These are phyloP conservation scores for Xylariomycetidae sp. DNA, from an alignment of 2,329 filamentous ascomycete genomes.

Conservation along the genomic window DNA sequence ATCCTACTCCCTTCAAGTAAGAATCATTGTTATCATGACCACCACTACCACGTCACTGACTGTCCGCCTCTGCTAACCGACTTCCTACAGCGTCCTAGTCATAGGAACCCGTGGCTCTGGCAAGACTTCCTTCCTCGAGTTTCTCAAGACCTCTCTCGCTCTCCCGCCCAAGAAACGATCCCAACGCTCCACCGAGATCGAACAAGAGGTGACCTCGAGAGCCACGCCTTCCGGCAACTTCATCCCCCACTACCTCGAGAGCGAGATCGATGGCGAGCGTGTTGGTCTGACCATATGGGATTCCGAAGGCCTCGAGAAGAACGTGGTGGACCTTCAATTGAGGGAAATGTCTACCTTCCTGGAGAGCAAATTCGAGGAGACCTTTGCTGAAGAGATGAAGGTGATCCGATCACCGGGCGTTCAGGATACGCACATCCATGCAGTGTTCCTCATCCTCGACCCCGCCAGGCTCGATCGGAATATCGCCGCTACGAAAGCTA, in stretches of 20 bases:
- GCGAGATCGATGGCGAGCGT: constrained; percentile 87
- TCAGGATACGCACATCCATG: constrained; percentile 96
- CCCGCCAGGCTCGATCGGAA: constrained; percentile 81
- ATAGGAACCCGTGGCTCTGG: constrained; percentile 83
- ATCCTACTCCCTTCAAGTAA: constrained; percentile 98
- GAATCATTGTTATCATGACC: constrained; percentile 32
- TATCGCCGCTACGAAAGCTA: constrained; percentile 60
- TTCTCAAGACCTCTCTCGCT: constrained; percentile 81
- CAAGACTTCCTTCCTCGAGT: constrained; percentile 96
- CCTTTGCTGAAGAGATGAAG: constrained; percentile 96
- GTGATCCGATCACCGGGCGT: constrained; percentile 88
- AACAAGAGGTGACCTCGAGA: constrained; percentile 54
- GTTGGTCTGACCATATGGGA: constrained; percentile 95
- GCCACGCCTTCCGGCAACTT: constrained; percentile 63
- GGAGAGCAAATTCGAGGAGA: constrained; percentile 98
- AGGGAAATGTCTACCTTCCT: constrained; percentile 88
- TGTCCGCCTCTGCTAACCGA: constrained; percentile 13
- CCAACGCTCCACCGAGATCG: constrained; percentile 40
- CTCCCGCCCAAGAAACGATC: constrained; percentile 74
- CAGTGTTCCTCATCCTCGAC: constrained; percentile 87
- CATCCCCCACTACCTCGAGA: constrained; percentile 85
- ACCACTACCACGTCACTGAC: not conserved
- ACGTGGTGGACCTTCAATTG: constrained; percentile 88
- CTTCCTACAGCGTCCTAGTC: constrained; percentile 68
- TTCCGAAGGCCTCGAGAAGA: constrained; percentile 91